Evolutionary conservation across 2,329 filamentous ascomycete genomes (phyloP), one percentile per base, ranked within the genome.

Genomic region (Juglanconis juglandina): DNA sequence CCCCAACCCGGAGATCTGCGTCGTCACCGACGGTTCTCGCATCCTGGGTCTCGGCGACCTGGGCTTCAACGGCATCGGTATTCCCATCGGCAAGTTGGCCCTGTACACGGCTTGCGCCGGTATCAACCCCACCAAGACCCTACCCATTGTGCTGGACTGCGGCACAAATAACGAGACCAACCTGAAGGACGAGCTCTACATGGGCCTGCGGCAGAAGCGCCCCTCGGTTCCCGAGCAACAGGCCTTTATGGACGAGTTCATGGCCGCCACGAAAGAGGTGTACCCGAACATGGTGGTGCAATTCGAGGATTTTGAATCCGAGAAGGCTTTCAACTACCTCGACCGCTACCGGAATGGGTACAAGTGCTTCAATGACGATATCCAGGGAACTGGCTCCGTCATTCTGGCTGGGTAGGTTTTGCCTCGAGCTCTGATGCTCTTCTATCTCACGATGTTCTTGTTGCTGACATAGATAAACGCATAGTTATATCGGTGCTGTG

Each of bases 311-410:
- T 98, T 96, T 76, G 96, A 98, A 81, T 96, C 94, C 70, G 83
- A 86, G 68, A 87, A 87, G 77, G 94, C 95, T 51, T 99, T 98
- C 84, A 89, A 90, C 64, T 94, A 96, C 70, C 85, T 98, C 46
- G 90, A 95, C 73, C 87, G 92, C 63, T 98, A 98, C 79, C 89
- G 91, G 68, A 82, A 93, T 73, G 85, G 82, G 66, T 94, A 96
- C 81, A 93, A 91, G 75, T 96, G 91, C 83, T 99, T 99, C 86
- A 98, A 98, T 76, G 95, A 98, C 72, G 94, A 99, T 73, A 95
- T 99, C 72, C 94, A 98, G 80, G 94, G 94, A 66, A 98, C 95
- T 68, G 95, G 95, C 68, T 92, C 94, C 65, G 95, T 99, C 70
- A 92, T 98, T 64, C 84, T 97, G 58, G 94, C 85, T 65, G 94